Percentiles rank a stretch among this genome's conserved stretches.
These are phyloP conservation scores for Cordyceps fumosorosea DNA, from an alignment of 2,329 filamentous ascomycete genomes.

Conservation along the genomic window DNA sequence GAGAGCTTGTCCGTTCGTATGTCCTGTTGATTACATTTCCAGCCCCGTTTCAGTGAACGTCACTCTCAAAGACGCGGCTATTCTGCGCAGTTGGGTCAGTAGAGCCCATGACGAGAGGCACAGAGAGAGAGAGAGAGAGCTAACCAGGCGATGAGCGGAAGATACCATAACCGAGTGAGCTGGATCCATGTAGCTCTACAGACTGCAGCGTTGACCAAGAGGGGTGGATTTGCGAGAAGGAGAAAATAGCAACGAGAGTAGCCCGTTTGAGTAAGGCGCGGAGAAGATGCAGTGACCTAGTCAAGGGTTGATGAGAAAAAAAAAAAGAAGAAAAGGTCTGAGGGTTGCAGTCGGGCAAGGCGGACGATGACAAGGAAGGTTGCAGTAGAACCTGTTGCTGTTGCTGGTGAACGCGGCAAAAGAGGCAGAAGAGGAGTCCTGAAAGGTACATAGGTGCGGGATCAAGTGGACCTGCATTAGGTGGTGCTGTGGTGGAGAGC, in stretches of 20 bases:
- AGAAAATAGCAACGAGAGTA: background rate
- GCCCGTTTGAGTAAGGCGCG: background rate
- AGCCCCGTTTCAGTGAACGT: background rate
- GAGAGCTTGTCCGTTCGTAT: background rate
- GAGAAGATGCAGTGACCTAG: background rate
- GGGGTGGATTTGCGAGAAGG: background rate
- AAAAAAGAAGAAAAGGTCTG: background rate
- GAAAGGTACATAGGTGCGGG: background rate
- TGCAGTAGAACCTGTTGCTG: background rate
- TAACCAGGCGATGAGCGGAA: background rate
- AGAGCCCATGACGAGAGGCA: too few relatives aligned
- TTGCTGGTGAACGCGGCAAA: background rate
- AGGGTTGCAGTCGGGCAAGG: background rate
- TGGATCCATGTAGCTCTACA: background rate
- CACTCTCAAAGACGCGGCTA: background rate
- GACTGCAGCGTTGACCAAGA: background rate
- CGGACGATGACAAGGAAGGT: background rate
- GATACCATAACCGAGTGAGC: background rate
- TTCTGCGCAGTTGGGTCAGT: background rate
- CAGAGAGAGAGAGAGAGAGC: background rate
- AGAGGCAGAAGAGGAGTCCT: background rate
- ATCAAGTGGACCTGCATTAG: conserved; percentile 10
- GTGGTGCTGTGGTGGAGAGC: background rate
- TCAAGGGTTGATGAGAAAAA: background rate
- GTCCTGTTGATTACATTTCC: background rate